Conservation (phyloP, 345 rosid species). For the Brassica nigra region DNA sequence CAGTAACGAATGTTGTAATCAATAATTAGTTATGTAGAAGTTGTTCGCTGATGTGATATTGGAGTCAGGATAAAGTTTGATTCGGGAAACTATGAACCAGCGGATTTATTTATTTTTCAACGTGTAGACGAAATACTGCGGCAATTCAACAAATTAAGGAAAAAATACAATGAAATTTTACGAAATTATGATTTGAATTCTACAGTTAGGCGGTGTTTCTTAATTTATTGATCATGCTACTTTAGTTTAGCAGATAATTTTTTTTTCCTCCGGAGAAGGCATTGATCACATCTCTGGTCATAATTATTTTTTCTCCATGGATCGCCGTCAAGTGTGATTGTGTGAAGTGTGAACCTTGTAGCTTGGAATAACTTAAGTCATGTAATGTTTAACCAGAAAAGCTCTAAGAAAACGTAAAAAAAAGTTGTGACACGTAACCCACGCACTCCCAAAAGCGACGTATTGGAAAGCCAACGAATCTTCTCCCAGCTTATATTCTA, state of each 20-base stretch:
- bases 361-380: neutral
- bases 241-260: neutral
- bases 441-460: slow-evolving; percentile 26
- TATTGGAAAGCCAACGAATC: neutral
- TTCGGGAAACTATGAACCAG: neutral
- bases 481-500: too few relatives aligned
- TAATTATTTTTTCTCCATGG: neutral
- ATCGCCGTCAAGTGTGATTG: neutral
- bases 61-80: neutral
- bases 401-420: neutral
- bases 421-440: neutral
- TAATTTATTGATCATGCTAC: neutral
- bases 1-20: too few relatives aligned
- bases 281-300: neutral
- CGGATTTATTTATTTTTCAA: neutral
- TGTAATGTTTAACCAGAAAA: neutral
- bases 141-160: neutral
- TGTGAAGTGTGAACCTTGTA: neutral
- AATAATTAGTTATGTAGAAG: too few relatives aligned
- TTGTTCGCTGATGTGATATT: too few relatives aligned
- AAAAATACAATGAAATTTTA: too few relatives aligned
- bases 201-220: neutral
- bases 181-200: neutral
- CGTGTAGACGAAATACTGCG: neutral
- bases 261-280: neutral